Percentiles rank a stretch among this genome's conserved stretches.
phyloP scores from a whole-genome alignment of 179 eudicot species.

The Nepenthes alata region DNA sequence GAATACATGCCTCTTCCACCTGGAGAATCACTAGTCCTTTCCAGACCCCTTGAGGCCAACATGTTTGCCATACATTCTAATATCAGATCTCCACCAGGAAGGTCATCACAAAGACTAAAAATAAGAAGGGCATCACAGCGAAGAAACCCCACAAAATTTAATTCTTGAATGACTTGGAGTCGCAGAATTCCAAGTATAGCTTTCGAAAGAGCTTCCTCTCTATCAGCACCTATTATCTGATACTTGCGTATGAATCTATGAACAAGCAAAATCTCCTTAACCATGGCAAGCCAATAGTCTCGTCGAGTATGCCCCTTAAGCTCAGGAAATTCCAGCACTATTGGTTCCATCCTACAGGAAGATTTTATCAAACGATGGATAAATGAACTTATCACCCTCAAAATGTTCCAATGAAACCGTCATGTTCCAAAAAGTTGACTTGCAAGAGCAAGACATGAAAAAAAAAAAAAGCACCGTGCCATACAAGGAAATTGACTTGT shows the following conservation, averaged over 20 bases:
- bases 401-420: no score
- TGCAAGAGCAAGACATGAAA: no score
- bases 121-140: conserved; percentile 58
- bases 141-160: conserved; percentile 32
- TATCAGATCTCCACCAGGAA: conserved; percentile 82
- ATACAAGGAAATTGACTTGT: conserved; percentile 76
- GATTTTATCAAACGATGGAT: neutral
- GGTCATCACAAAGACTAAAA: conserved; percentile 86
- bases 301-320: conserved; percentile 92
- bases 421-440: no score
- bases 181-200: conserved; percentile 76
- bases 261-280: conserved; percentile 56
- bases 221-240: conserved; percentile 49
- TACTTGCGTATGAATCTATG: conserved; percentile 65
- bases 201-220: conserved; percentile 63
- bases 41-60: conserved; percentile 46
- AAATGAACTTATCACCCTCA: neutral
- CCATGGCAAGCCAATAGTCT: conserved; percentile 78
- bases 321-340: conserved; percentile 89
- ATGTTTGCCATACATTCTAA: conserved; percentile 73
- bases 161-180: conserved; percentile 64
- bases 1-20: conserved; percentile 45
- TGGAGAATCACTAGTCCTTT: conserved; percentile 34
- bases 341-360: conserved; percentile 61
- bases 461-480: conserved; percentile 10